Percentiles rank a stretch among this genome's conserved stretches.
Evolutionary conservation across 2,329 filamentous ascomycete genomes (phyloP).

Genomic region (Botrytis paeoniae): DNA sequence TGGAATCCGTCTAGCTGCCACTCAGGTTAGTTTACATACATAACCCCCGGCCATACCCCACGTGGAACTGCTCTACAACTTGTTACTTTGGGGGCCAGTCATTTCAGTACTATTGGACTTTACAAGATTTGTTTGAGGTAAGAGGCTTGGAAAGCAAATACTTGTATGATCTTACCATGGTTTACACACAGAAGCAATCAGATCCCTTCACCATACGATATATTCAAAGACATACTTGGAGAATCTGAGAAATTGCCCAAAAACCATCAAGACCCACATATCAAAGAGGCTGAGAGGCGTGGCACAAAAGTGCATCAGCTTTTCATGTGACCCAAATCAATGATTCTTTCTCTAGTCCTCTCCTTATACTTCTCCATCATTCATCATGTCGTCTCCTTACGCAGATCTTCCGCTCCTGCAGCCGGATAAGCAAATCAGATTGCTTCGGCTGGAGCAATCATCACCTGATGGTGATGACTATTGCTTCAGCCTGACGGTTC

Average conservation of each 20-base stretch:
- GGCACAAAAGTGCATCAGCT: background rate
- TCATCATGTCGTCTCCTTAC: slow-evolving; percentile 2
- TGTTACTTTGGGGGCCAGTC: background rate
- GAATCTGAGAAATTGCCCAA: background rate
- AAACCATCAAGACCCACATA: background rate
- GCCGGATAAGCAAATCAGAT: slow-evolving; percentile 1
- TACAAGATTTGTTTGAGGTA: too few species aligned
- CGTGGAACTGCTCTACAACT: background rate
- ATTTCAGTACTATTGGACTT: background rate
- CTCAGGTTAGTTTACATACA: background rate
- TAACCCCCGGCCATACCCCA: background rate
- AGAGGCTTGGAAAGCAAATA: background rate
- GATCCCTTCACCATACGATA: background rate
- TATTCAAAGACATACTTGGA: background rate
- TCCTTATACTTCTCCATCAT: background rate
- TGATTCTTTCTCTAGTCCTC: background rate
- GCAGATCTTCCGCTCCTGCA: background rate
- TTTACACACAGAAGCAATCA: background rate
- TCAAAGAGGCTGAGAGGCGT: slow-evolving; percentile 7
- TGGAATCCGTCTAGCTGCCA: background rate
- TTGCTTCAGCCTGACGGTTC: slow-evolving; percentile 1
- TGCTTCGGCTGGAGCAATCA: slow-evolving; percentile 5
- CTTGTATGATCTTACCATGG: background rate
- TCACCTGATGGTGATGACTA: background rate
- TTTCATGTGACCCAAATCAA: background rate